Evolutionary conservation across 805 yeast genomes (phyloP), one percentile per base, ranked within the genome.

Genomic region (Gaillardinia entomophila): DNA sequence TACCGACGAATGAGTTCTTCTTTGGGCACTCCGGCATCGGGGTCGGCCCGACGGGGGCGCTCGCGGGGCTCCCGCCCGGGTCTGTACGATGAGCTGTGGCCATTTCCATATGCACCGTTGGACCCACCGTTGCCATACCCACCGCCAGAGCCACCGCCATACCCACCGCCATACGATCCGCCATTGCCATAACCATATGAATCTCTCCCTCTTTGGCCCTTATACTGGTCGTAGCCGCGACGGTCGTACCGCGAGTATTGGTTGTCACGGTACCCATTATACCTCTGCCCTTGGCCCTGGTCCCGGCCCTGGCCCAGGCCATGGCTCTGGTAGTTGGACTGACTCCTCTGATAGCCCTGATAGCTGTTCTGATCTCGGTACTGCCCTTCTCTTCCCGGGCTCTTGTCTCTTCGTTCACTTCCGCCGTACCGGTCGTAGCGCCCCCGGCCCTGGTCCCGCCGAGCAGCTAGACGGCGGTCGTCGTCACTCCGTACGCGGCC

Each of bases 1-100:
- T 43, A 49, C 27, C 46, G 49, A 2, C 34, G 34, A 11, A 60
- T 41, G 13, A 38, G 38, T 24, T 51, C 47, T 28, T 50, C 55
- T 33, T 41, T 46, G 16, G 49, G 26, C 24, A 49, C 36, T 7
- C 27, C 28, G 4, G 39, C 34, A 22, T 46, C 48, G 6, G 41
- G 42, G n/a, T 39, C 42, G n/a, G 34, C 13, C 16, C 17, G 10
- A 19, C 32, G 17, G 22, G 26, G 12, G 32, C 8, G 18, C 12
- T 36, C 12, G 28, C 15, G 8, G 6, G 6, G 6, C 18, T 26
- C 28, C 12, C 16, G 6, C 18, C 12, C 18, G 16, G 28, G 22
- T 6, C 22, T 6, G 22, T 19, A 19, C 10, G 22, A 19, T 6
- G 22, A 19, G 13, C 12, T 15, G 13, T n/a, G 20, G 6, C 20